Evolutionary conservation across 1,284 basidiomycete genomes (phyloP).

Genomic region (Mycena sp.): DNA sequence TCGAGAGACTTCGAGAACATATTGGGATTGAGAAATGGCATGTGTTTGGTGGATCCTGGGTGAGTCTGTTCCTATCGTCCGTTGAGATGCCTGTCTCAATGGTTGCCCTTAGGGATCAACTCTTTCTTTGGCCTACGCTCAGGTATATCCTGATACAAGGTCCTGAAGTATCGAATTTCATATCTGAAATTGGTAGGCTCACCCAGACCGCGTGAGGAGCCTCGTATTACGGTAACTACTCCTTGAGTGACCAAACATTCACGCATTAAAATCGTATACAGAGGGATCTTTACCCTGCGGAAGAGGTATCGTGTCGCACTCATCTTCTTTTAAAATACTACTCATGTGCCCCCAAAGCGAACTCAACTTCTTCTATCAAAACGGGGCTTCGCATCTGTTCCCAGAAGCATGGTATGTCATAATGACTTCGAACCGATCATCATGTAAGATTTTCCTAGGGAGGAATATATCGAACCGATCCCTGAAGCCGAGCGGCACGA

Average conservation of each 20-base stretch:
- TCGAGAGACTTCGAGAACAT: constrained; percentile 83
- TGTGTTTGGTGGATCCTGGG: constrained; percentile 94
- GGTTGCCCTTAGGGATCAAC: constrained; percentile 78
- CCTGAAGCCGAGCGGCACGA: constrained; percentile 83
- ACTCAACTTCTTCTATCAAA: constrained; percentile 93
- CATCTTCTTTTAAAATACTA: constrained; percentile 1
- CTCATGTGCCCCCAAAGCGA: constrained; percentile 58
- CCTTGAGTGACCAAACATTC: not conserved
- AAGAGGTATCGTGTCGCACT: constrained; percentile 59
- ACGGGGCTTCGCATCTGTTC: constrained; percentile 83
- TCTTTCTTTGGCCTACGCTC: constrained; percentile 88
- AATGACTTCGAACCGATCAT: not conserved
- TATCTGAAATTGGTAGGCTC: constrained; percentile 50
- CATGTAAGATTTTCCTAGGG: constrained; percentile 56
- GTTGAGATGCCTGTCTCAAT: not conserved
- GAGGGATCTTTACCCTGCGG: constrained; percentile 90
- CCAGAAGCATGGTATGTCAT: constrained; percentile 82
- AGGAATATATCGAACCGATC: constrained; percentile 83
- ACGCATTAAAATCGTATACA: constrained; percentile 38
- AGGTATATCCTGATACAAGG: too few relatives aligned
- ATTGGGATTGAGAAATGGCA: constrained; percentile 88
- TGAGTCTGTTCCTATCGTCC: constrained; percentile 39
- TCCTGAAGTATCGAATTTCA: constrained; percentile 1
- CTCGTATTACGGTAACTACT: constrained; percentile 78
- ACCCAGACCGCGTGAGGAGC: constrained; percentile 84